phyloP scores from a whole-genome alignment of 139 green algal genomes.

The Ettlia oleoabundans region DNA sequence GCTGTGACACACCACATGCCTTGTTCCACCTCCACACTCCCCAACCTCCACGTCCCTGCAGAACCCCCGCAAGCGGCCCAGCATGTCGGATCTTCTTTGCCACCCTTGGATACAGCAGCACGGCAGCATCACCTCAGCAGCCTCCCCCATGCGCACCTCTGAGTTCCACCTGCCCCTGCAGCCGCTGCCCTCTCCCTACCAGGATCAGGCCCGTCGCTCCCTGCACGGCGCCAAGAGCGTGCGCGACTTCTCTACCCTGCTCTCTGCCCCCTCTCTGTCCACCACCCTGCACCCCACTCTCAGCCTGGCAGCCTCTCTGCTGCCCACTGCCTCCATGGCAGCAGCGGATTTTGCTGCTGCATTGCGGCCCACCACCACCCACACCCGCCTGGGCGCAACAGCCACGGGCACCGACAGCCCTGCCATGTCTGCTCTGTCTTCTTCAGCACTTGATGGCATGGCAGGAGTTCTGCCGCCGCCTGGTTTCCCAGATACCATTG shows the following conservation, averaged over 20 bases:
- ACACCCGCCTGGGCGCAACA: background rate
- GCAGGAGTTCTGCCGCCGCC: too few relatives aligned
- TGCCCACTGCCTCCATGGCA: background rate
- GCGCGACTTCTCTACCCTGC: constrained; percentile 14
- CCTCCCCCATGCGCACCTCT: background rate
- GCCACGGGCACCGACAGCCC: background rate
- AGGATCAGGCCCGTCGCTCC: background rate
- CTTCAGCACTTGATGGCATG: too few relatives aligned
- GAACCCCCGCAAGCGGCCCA: constrained; percentile 45
- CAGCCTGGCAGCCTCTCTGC: background rate
- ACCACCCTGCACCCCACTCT: background rate
- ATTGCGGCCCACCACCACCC: background rate
- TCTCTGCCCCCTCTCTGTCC: constrained; percentile 2
- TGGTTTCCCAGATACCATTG: too few relatives aligned
- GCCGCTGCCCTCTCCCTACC: background rate
- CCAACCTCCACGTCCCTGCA: constrained; percentile 32
- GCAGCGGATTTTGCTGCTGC: background rate
- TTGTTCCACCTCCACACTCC: too few relatives aligned
- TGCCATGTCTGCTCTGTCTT: too few relatives aligned
- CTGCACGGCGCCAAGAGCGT: constrained; percentile 36
- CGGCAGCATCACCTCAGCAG: background rate
- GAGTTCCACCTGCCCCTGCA: background rate
- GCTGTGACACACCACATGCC: background rate
- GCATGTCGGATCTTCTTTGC: constrained; percentile 33
- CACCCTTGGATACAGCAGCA: constrained; percentile 48